Evolutionary conservation across 192 early-diverging fungal genomes (phyloP).

Genomic region (Mortierella claussenii): DNA sequence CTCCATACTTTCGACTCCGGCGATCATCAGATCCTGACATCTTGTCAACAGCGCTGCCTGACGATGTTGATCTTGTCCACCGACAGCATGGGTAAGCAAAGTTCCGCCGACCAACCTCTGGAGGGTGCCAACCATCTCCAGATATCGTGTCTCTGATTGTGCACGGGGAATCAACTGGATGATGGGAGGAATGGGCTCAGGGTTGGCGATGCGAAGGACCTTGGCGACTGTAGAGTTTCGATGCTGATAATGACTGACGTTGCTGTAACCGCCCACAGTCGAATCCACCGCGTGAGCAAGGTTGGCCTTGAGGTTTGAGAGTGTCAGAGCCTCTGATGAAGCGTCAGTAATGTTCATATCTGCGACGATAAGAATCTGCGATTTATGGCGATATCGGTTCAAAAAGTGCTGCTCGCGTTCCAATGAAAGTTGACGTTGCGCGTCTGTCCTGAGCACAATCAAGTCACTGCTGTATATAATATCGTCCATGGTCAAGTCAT

Average conservation of each 20-base stretch:
- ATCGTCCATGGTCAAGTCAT: conserved; percentile 47
- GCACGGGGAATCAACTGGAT: conserved; percentile 10
- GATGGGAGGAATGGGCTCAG: conserved; percentile 40
- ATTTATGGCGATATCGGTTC: conserved; percentile 48
- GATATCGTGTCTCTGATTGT: conserved; percentile 12
- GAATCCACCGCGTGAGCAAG: conserved; percentile 31
- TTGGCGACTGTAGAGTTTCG: conserved; percentile 13
- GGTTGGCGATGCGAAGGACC: conserved; percentile 46
- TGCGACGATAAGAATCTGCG: conserved; percentile 39
- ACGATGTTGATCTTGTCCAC: conserved; percentile 20
- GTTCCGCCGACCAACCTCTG: conserved; percentile 40
- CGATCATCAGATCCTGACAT: conserved; percentile 32
- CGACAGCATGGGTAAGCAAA: conserved; percentile 5
- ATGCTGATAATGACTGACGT: conserved; percentile 1
- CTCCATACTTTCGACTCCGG: conserved; percentile 45
- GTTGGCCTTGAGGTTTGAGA: conserved; percentile 39
- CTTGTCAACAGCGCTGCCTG: conserved; percentile 28
- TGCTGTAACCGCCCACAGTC: conserved; percentile 32
- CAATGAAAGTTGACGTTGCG: conserved; percentile 41
- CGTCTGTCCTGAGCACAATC: conserved; percentile 36
- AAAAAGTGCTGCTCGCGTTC: conserved; percentile 46
- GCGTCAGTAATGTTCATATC: conserved; percentile 23
- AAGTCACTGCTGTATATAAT: conserved; percentile 50
- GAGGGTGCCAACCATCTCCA: conserved; percentile 26
- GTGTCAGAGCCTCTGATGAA: conserved; percentile 23